These are phyloP conservation scores for Claviceps capensis DNA, from an alignment of 2,329 filamentous ascomycete genomes.

Conservation along the genomic window DNA sequence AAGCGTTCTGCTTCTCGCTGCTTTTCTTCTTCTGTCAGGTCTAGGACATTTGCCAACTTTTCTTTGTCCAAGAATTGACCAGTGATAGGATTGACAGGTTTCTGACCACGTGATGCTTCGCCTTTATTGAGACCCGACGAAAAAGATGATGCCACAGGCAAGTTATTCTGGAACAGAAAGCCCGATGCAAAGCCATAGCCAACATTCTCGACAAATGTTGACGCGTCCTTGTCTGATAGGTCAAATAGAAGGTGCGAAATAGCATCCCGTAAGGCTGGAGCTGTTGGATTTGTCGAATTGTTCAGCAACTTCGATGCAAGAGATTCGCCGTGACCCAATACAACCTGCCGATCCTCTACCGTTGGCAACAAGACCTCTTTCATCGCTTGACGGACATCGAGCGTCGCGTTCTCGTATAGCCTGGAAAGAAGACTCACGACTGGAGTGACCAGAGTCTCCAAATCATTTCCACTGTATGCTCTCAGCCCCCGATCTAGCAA, in stretches of 20 bases:
- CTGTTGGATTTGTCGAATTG: conserved; percentile 59
- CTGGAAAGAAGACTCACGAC: conserved; percentile 61
- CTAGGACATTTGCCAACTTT: conserved; percentile 40
- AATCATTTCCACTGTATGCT: conserved; percentile 50
- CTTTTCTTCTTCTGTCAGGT: conserved; percentile 87
- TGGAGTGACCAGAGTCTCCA: conserved; percentile 59
- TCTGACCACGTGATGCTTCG: conserved; percentile 16
- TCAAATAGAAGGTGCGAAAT: conserved; percentile 77
- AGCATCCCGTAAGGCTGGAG: conserved; percentile 57
- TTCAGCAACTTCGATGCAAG: conserved; percentile 65
- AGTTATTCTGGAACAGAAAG: conserved; percentile 73
- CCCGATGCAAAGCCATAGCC: conserved; percentile 91
- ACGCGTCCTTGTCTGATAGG: conserved; percentile 67
- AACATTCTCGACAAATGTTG: conserved; percentile 75
- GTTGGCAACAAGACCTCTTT: conserved; percentile 59
- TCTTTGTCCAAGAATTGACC: conserved; percentile 67
- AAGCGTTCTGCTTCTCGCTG: conserved; percentile 79
- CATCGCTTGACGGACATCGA: conserved; percentile 46
- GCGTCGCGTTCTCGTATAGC: conserved; percentile 56
- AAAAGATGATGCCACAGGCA: conserved; percentile 58
- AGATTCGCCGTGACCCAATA: conserved; percentile 62
- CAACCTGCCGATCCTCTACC: conserved; percentile 58
- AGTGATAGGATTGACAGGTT: conserved; percentile 67
- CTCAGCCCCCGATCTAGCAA: conserved; percentile 56
- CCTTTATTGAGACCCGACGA: conserved; percentile 29